Evolutionary conservation across 805 yeast genomes (phyloP), one percentile per base, ranked within the genome.

Genomic region (Zygoascus flipseniorum): DNA sequence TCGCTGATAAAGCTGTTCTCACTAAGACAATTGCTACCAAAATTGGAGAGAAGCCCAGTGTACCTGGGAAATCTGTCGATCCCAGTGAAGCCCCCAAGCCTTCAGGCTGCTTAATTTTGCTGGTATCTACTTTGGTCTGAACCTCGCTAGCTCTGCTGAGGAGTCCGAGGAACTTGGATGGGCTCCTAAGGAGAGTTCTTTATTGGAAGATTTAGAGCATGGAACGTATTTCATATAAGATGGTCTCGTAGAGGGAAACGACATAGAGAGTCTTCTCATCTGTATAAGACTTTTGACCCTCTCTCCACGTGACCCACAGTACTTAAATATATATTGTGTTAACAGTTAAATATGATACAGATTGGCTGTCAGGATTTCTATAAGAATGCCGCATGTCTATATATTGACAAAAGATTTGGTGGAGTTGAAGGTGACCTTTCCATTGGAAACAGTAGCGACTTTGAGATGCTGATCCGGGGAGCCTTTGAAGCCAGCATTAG

Each of bases 1-100:
- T 57, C 47, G 60, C 57, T 31, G 71, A 67, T 44, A 50, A 47
- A 10, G 58, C 59, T 23, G 47, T 68, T 18, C 47, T 54, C 20
- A 16, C 56, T n/a, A 65, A 64, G 43, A 60, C 54, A 3, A 62
- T 72, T 44, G 66, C 68, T 9, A 61, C 52, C n/a, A 60, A 59
- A 8, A 57, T 70, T 45, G 67, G 64, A 11, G 19, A 54, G 43
- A 32, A 39, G 10, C 23, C 47, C 26, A 20, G 19, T n/a, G 16
- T 53, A 5, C 56, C 51, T 8, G 14, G 31, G 28, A 42, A 46
- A 16, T 14, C 31, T 23, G 16, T 23, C 16, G 8, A 50, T 45
- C 19, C 19, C 8, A 43, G 26, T 9, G 51, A 53, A 32, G 56
- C 53, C 8, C 2, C 8, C 53, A 53, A 32, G 56, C 53, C 8